A percentile compares a stretch with the other conserved stretches of the same genome.
phyloP scores from a whole-genome alignment of 495 filamentous ascomycete species.

The Neurospora sp. region DNA sequence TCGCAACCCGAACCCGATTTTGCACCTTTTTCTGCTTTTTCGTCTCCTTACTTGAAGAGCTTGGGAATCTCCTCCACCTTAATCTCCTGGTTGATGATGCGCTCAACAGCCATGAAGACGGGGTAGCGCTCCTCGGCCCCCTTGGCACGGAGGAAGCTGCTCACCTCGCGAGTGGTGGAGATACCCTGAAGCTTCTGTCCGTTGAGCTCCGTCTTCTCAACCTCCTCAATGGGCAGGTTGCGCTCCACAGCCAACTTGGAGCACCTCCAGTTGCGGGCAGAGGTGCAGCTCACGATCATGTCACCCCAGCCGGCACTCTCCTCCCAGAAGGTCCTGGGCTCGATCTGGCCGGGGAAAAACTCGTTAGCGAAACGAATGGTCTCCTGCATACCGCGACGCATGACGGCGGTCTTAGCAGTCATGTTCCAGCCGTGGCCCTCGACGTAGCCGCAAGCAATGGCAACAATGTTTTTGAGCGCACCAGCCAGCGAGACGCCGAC shows the following conservation, averaged over 20 bases:
- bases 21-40: not conserved
- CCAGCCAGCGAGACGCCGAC: conserved; percentile 93
- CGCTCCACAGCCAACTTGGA: conserved; percentile 80
- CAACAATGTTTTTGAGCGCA: conserved; percentile 95
- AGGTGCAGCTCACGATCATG: conserved; percentile 84
- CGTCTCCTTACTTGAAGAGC: conserved; percentile 36
- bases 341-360: conserved; percentile 77
- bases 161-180: conserved; percentile 81
- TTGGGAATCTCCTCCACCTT: conserved; percentile 53
- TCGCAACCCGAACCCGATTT: not conserved
- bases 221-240: conserved; percentile 68
- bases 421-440: conserved; percentile 95
- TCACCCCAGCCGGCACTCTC: conserved; percentile 95
- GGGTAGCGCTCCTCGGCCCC: conserved; percentile 78
- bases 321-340: conserved; percentile 81
- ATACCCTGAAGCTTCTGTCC: conserved; percentile 96
- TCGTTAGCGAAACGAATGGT: conserved; percentile 89
- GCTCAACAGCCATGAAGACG: conserved; percentile 76
- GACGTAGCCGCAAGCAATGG: conserved; percentile 88
- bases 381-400: conserved; percentile 89
- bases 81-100: conserved; percentile 48
- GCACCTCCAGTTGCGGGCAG: conserved; percentile 88
- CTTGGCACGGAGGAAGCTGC: conserved; percentile 70
- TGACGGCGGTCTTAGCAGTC: conserved; percentile 93
- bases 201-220: conserved; percentile 85